Percentiles rank a stretch among this genome's conserved stretches.
Conservation (phyloP, 1,139 yeast genomes). For the Eremothecium gossypii region DNA sequence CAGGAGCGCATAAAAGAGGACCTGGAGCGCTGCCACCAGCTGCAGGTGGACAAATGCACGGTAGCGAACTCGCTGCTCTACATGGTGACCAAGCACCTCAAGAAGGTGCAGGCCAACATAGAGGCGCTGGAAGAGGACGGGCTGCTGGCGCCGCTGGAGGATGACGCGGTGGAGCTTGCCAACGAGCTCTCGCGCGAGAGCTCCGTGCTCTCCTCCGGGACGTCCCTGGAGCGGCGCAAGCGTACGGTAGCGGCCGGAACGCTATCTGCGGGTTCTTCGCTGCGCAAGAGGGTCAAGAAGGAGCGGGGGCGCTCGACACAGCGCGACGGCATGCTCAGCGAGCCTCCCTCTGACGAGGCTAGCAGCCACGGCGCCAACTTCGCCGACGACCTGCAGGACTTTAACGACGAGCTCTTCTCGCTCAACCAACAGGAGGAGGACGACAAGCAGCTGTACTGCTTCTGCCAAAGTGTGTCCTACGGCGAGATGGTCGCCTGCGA, state of each 20-base stretch:
- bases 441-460: conserved; percentile 48
- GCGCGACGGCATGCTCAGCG: conserved; percentile 8
- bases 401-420: conserved; percentile 18
- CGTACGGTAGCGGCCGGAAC: conserved; percentile 9
- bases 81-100: conserved; percentile 63
- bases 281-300: conserved; percentile 18
- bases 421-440: conserved; percentile 29
- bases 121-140: conserved; percentile 74
- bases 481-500: conserved; percentile 81
- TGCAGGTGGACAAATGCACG: conserved; percentile 71
- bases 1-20: conserved; percentile 63
- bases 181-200: conserved; percentile 22
- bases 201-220: conserved; percentile 16
- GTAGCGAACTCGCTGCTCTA: conserved; percentile 79
- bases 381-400: conserved; percentile 14
- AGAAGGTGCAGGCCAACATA: conserved; percentile 65
- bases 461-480: conserved; percentile 58
- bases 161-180: conserved; percentile 19
- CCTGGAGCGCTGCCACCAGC: conserved; percentile 45
- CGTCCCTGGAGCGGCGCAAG: conserved; percentile 19
- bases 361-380: conserved; percentile 12
- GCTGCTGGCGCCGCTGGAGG: conserved; percentile 50
- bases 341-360: conserved; percentile 8
- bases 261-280: conserved; percentile 10
- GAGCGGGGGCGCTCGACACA: conserved; percentile 12